Evolutionary conservation across 108 stramenopile genomes (phyloP).

Genomic region (Aurantiochytrium sp.): DNA sequence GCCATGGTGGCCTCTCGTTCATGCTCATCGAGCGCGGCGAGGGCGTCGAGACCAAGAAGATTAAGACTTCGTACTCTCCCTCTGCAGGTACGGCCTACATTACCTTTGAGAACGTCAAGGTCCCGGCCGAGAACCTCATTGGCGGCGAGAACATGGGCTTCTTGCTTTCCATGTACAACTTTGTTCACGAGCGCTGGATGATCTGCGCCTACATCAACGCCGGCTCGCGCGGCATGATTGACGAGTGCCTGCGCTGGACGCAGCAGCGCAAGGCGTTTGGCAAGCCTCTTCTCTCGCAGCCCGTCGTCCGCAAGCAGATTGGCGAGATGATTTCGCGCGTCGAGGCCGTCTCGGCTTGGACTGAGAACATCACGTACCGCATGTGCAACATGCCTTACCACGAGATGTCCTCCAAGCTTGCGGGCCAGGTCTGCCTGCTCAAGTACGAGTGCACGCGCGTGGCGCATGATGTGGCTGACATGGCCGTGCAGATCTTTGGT

Average conservation of each 20-base stretch:
- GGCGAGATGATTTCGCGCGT: background rate
- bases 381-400: constrained; percentile 12
- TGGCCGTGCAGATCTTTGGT: constrained; percentile 4
- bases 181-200: constrained; percentile 16
- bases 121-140: constrained; percentile 12
- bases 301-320: background rate
- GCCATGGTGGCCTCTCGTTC: background rate
- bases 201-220: constrained; percentile 13
- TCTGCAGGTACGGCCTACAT: constrained; percentile 10
- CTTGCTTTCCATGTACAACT: constrained; percentile 12
- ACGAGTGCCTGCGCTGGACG: constrained; percentile 8
- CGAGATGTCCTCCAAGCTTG: constrained; percentile 3
- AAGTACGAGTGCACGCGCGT: background rate
- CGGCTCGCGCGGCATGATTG: background rate
- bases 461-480: background rate
- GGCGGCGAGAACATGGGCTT: background rate
- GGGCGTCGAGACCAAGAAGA: constrained; percentile 1
- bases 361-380: background rate
- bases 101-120: constrained; percentile 21
- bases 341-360: background rate
- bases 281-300: background rate
- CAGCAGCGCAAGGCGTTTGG: constrained; percentile 11
- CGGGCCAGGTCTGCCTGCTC: background rate
- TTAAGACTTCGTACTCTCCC: background rate
- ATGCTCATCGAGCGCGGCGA: constrained; percentile 6